Conservation (phyloP, 2,329 filamentous ascomycete genomes). For the Aschersonia sp. region DNA sequence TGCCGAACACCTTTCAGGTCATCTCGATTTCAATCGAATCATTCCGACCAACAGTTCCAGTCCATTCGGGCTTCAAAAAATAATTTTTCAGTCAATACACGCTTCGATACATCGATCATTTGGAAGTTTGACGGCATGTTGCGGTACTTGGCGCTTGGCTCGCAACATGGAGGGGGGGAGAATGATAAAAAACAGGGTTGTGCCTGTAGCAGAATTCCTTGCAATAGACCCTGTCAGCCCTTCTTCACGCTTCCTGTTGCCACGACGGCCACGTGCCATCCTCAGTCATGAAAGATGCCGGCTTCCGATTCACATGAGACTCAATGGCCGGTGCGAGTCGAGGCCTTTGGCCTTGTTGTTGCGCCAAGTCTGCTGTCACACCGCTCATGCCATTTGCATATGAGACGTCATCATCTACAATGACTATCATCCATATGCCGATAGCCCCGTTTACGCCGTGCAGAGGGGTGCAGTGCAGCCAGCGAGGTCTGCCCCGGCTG, state of each 20-base stretch:
- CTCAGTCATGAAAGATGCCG: neutral
- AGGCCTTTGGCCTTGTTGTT: neutral
- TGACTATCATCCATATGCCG: neutral
- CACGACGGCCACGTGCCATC: neutral
- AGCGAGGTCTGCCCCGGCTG: neutral
- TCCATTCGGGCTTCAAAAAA: too few species aligned
- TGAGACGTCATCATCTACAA: neutral
- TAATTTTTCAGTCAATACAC: too few species aligned
- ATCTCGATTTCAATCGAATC: too few species aligned
- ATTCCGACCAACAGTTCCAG: too few species aligned
- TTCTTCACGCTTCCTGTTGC: neutral
- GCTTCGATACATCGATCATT: too few species aligned
- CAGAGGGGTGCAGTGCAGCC: constrained; percentile 1
- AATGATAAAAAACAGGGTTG: too few species aligned
- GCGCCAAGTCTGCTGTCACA: neutral
- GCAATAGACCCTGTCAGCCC: too few species aligned
- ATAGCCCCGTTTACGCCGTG: neutral
- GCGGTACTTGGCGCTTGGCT: too few species aligned
- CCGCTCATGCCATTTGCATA: neutral
- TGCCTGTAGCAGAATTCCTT: too few species aligned
- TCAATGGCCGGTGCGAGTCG: neutral
- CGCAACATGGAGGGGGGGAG: too few species aligned
- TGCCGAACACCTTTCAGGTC: too few species aligned
- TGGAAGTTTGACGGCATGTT: too few species aligned
- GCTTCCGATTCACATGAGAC: neutral